Conservation (phyloP, 768 basidiomycete species). For the Leccinum boreale region DNA sequence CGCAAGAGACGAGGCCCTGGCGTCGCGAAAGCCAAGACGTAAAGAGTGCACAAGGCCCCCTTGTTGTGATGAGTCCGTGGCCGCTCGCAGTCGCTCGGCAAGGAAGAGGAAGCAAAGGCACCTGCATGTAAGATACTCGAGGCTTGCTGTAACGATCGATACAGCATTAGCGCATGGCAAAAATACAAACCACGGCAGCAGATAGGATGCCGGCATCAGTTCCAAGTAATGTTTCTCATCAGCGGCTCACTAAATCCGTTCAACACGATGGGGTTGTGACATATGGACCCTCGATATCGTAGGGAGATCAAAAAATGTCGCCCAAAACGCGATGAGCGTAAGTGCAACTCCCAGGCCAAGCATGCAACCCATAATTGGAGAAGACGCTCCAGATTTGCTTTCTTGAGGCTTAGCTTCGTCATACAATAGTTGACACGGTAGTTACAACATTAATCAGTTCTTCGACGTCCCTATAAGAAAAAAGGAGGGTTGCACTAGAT, state of each 20-base stretch:
- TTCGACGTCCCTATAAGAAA: background rate
- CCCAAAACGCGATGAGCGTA: background rate
- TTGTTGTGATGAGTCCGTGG: background rate
- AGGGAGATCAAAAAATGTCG: background rate
- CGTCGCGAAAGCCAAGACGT: background rate
- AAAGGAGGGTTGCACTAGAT: background rate
- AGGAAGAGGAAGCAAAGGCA: background rate
- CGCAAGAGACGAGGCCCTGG: background rate
- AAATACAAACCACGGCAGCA: constrained; percentile 2
- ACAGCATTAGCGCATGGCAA: background rate
- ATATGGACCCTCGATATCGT: background rate
- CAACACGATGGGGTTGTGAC: background rate
- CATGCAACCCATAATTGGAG: background rate
- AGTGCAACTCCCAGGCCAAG: background rate
- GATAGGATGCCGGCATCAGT: constrained; percentile 11
- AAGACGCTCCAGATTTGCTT: background rate
- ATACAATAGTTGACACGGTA: background rate
- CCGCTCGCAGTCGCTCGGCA: background rate
- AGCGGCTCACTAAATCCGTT: background rate
- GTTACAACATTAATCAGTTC: background rate
- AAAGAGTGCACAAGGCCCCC: background rate
- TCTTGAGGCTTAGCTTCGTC: background rate
- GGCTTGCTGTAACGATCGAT: background rate
- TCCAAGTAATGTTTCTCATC: background rate
- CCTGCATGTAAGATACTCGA: background rate